Evolutionary conservation across 2,329 filamentous ascomycete species (phyloP), one percentile per base, ranked within the genome.

Genomic region (Fusarium domesticum): DNA sequence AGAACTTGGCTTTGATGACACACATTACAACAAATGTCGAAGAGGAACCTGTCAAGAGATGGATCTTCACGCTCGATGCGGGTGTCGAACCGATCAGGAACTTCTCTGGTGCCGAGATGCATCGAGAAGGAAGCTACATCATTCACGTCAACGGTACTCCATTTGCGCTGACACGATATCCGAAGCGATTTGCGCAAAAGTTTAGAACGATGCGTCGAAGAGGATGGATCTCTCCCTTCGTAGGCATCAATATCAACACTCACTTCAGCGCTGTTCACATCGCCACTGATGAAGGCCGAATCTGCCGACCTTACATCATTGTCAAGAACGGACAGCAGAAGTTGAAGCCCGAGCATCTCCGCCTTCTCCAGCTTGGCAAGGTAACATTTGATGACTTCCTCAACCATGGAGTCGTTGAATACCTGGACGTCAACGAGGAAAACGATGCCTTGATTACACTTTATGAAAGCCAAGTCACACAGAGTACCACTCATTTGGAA

Each of bases 1-100:
- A 98, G 76, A 98, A 98, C 63, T 70, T 98, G 72, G 93, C 93
- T 7, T 75, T 98, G 45, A 98, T 98, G 93, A 98, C 95, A 39
- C 95, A 98, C 63, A 97, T 98, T 58, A 98, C 93, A 1, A 98
- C 93, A 2, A 89, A 96, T 53, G 89, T 95, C 44, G 90, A 96
- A 44, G 93, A 97, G 64, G 89, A 83, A 15, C 91, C 93, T 1
- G 88, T 98, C 14, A 85, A 84, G 59, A 85, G 89, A 59, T 83
- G 95, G 64, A 84, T 96, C 2, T 93, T 91, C 63, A 84, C 88
- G 43, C 76, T 97, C 18, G 91, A 95, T 35, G 85, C 89, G 3
- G 88, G 92, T 44, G 87, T 95, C 25, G 83, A 86, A 51, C 83
- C 84, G 4, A 81, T 95, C 38, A 84, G 85, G 28, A 76, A 78